Base-by-base conservation (phyloP, 805 yeast species). In the Pichia nakasei region DNA sequence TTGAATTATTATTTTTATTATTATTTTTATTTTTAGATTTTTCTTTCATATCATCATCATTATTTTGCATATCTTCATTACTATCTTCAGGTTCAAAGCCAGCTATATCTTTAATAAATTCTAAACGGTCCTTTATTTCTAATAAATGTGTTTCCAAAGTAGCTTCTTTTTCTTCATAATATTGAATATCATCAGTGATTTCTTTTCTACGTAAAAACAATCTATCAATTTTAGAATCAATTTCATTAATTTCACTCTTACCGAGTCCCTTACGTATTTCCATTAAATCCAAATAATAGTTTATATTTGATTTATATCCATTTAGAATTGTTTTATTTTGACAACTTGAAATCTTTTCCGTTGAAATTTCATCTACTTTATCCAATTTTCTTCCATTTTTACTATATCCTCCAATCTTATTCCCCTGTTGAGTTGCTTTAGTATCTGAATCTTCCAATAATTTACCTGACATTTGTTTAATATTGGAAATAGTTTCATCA, bases 201-300 rank as follows among this genome's bases (percentile, higher is more conserved):
- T 69, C 52, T 43, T 71, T 68, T 39, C 89, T 66, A 64, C 71
- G 65, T 18, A 61, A 50, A 45, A 76, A 73, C 36, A 82, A 55
- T 51, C 68, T 70, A 37, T 69, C 67, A 34, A 83, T 72, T 51
- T 78, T 72, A 32, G 55, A 56, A 56, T 83, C 91, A 31, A 83
- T 66, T 43, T 80, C 89, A 41, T 67, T 62, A 27, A 83, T 77
- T 54, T 83, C 89, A 52, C 68, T 68, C 1, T 84, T 70, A 0
- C 85, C 78, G 34, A 81, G 58, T 19, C 79, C 78, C 57, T 83
- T 81, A 41, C 83, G 72, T 22, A 83, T 70, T 49, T 78, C 82
- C 45, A 80, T 58, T 17, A 75, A 59, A 45, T 78, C 82, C 50
- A 81, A 60, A 41, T 66, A 69, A 45, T 70, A 68, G 32, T 63